phyloP scores from a whole-genome alignment of 257 asterid species.

The Plantago elongata region DNA sequence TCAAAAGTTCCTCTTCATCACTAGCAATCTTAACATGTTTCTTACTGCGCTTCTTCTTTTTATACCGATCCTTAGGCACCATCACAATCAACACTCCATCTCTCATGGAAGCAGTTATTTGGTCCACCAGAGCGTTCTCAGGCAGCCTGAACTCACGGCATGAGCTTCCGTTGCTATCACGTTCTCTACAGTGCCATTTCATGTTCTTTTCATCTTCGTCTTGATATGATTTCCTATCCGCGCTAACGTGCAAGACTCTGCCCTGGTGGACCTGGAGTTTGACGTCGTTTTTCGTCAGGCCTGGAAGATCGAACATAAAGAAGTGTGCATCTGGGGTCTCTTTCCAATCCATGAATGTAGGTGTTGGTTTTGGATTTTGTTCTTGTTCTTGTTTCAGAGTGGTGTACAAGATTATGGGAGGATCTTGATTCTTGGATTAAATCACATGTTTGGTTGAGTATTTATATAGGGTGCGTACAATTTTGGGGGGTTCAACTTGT shows the following conservation, averaged over 20 bases:
- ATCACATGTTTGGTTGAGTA: neutral
- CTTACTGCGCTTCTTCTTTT: conserved; percentile 25
- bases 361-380: conserved; percentile 9
- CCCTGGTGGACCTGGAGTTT: conserved; percentile 38
- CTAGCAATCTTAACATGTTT: conserved; percentile 32
- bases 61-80: conserved; percentile 32
- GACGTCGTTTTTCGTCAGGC: conserved; percentile 35
- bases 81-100: conserved; percentile 41
- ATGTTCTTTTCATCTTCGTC: conserved; percentile 4
- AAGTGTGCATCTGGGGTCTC: conserved; percentile 41
- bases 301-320: conserved; percentile 42
- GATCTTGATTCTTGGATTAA: neutral
- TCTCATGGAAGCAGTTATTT: conserved; percentile 37
- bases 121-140: conserved; percentile 34
- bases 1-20: conserved; percentile 13
- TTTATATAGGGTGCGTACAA: conserved; percentile 14
- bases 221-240: conserved; percentile 13
- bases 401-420: neutral
- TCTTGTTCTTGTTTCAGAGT: neutral
- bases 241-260: conserved; percentile 30
- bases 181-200: conserved; percentile 42
- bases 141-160: conserved; percentile 39
- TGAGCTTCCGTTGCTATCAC: conserved; percentile 16
- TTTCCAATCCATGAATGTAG: conserved; percentile 35
- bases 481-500: neutral